phyloP scores from a whole-genome alignment of 139 green algal genomes.

The Coelastrella sp. region DNA sequence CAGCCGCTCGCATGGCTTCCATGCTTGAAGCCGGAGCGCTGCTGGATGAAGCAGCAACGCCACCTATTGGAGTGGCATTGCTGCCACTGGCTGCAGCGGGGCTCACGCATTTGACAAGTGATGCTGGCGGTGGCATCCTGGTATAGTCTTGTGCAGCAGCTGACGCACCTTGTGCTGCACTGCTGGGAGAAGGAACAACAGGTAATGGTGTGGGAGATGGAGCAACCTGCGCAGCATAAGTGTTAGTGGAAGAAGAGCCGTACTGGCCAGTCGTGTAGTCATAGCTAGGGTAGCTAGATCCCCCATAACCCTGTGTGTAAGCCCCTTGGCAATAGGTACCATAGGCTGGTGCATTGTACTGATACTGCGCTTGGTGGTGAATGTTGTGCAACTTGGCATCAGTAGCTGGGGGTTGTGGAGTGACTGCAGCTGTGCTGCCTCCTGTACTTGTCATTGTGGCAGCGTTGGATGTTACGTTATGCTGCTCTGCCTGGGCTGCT shows the following conservation, averaged over 20 bases:
- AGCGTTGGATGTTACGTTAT: background rate
- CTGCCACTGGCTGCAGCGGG: background rate
- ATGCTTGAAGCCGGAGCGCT: background rate
- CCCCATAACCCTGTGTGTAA: background rate
- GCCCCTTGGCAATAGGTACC: background rate
- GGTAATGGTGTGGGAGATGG: background rate
- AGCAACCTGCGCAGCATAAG: constrained; percentile 39
- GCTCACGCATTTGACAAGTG: background rate
- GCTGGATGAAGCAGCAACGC: background rate
- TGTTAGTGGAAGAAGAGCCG: constrained; percentile 19
- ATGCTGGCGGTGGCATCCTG: background rate
- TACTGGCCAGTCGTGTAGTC: background rate
- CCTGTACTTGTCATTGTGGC: background rate
- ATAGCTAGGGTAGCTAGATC: constrained; percentile 11
- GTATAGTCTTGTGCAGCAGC: constrained; percentile 13
- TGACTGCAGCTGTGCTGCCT: background rate
- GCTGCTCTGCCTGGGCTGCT: background rate
- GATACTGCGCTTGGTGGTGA: constrained; percentile 23
- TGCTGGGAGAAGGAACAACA: background rate
- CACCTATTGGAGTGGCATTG: background rate
- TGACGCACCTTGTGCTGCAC: background rate
- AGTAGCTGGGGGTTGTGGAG: background rate
- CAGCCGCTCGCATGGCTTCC: constrained; percentile 15
- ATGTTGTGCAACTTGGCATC: background rate
- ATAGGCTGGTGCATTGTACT: background rate